Evolutionary conservation across 352 stramenopile species (phyloP).

Genomic region (Peronospora belbahrii): DNA sequence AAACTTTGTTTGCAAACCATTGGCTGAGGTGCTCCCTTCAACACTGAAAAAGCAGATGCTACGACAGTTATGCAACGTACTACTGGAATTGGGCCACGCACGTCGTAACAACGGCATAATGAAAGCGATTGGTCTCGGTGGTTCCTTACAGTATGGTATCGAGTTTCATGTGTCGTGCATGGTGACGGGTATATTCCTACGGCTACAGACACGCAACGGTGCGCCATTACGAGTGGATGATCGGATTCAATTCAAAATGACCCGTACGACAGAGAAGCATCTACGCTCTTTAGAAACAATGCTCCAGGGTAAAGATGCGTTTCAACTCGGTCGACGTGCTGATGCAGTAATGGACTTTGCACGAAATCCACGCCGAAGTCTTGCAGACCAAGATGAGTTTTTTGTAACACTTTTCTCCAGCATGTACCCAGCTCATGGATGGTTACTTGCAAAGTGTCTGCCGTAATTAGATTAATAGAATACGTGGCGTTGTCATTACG

Average conservation of each 20-base stretch:
- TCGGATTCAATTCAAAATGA: conserved; percentile 73
- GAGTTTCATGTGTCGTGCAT: conserved; percentile 79
- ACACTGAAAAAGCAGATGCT: conserved; percentile 75
- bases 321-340: conserved; percentile 62
- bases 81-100: conserved; percentile 58
- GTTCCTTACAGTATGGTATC: conserved; percentile 61
- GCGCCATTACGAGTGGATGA: conserved; percentile 62
- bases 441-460: conserved; percentile 69
- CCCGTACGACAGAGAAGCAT: conserved; percentile 75
- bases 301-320: conserved; percentile 69
- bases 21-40: conserved; percentile 49
- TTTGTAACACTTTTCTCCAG: conserved; percentile 79
- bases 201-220: conserved; percentile 67
- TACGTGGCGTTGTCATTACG: neutral
- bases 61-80: conserved; percentile 50
- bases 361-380: conserved; percentile 50
- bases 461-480: conserved; percentile 8
- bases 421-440: conserved; percentile 74
- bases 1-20: conserved; percentile 57
- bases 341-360: conserved; percentile 70
- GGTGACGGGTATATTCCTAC: conserved; percentile 63
- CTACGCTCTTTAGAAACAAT: conserved; percentile 59
- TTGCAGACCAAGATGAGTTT: conserved; percentile 82
- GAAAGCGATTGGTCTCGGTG: conserved; percentile 77
- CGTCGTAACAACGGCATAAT: conserved; percentile 76